phyloP scores from a whole-genome alignment of 495 filamentous ascomycete species.

The Penicillium tannophilum region DNA sequence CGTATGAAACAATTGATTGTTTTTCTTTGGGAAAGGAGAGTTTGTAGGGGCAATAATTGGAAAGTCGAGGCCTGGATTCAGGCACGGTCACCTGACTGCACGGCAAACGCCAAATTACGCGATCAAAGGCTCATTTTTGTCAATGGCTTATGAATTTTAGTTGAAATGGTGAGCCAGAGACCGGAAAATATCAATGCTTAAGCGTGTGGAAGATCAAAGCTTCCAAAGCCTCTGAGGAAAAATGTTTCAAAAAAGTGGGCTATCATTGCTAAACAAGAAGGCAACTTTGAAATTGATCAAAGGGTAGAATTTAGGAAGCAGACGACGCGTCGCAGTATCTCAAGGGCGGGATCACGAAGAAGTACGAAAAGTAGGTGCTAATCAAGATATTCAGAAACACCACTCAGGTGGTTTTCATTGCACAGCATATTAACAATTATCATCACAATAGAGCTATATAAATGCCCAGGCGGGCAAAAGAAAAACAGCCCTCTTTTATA shows the following conservation, averaged over 20 bases:
- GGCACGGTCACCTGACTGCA: not conserved
- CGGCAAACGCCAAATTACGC: not conserved
- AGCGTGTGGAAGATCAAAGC: no score
- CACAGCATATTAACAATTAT: not conserved
- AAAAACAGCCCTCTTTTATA: not conserved
- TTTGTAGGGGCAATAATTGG: not conserved
- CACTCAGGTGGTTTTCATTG: not conserved
- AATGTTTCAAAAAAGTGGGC: no score
- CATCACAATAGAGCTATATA: not conserved
- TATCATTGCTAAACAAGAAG: no score
- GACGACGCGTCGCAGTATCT: no score
- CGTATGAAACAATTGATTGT: not conserved
- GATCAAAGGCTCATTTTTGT: not conserved
- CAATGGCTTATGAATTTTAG: no score
- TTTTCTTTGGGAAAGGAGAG: not conserved
- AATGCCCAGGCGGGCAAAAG: not conserved
- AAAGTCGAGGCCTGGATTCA: not conserved
- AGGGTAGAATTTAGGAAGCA: no score
- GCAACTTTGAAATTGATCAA: no score
- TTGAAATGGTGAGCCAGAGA: no score
- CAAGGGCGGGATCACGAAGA: no score
- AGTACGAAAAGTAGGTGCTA: no score
- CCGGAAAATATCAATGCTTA: no score
- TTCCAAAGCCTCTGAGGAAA: no score
- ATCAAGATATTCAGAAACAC: not conserved